Base-by-base conservation (phyloP, 495 filamentous ascomycete genomes). In the Penicillium canescens region DNA sequence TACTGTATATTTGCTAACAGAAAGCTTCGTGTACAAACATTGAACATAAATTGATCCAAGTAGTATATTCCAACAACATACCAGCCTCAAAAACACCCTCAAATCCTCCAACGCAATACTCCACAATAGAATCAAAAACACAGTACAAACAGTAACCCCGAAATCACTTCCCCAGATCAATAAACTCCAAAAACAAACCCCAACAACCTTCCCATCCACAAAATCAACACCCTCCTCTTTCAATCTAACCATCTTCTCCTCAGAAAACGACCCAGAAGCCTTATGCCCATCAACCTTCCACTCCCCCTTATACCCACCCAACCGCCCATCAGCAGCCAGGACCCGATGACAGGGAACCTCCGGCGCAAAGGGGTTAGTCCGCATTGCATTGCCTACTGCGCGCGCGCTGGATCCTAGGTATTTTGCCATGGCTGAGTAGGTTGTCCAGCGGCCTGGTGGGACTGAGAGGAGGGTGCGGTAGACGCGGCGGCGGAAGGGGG, bases 331-430 rank as follows among this genome's bases (percentile, higher is more conserved):
- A n/a, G 59, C 61, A 11, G 62, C 68, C 46, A 78, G 50, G 1
- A 78, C 75, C 12, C 75, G 68, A 56, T 78, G 75, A 44, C 75
- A 78, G 6, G 75, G 75, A 13, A 89, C 86, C 33, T 76, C 72
- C 0, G 87, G 86, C 35, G 86, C 86, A 57, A 82, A 89, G 0
- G 86, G 86, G 56, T 89, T 90, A 13, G 74, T 78, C 18, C 89
- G 79, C 63, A 90, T 81, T 0, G 90, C 90, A 52, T 86, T 89
- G 10, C 91, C 91, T 3, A 96, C 86, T 2, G 91, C 91, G 2
- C 91, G 78, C 23, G 91, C 86, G 9, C 87, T 90, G 3, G 86
- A 88, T 12, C 71, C 63, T 2, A 94, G 77, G 20, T 86, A 78
- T 21, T 78, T 73, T 1, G 90, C 81, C 28, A 96, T 70, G 2